Conservation (phyloP, 2,329 filamentous ascomycete species). For the Pseudogymnoascus sp. region DNA sequence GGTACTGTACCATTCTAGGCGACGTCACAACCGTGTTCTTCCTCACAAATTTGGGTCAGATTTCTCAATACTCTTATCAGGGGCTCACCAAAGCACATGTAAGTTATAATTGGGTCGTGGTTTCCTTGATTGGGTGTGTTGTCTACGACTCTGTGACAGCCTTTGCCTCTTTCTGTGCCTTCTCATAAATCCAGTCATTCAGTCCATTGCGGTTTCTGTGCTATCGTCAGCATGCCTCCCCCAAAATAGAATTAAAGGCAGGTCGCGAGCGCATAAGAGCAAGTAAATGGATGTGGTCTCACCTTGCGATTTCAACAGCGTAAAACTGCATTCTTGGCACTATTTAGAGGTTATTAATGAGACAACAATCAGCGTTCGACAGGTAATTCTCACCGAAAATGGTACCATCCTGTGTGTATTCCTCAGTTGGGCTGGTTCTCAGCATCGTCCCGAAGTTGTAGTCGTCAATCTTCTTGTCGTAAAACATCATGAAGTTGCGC, state of each 20-base stretch:
- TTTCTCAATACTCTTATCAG: background rate
- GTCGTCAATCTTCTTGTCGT: conserved; percentile 92
- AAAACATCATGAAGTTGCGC: conserved; percentile 88
- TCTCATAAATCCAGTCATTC: conserved; percentile 96
- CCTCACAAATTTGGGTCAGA: background rate
- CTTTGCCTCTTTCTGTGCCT: conserved; percentile 46
- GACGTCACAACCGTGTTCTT: background rate
- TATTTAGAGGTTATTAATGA: conserved; percentile 20
- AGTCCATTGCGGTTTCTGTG: conserved; percentile 71
- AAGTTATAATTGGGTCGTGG: background rate
- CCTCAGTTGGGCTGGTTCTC: conserved; percentile 64
- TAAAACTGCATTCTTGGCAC: conserved; percentile 72
- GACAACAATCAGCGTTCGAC: background rate
- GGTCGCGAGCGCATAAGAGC: background rate
- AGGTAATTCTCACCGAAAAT: conserved; percentile 69
- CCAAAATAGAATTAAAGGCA: background rate
- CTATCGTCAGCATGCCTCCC: conserved; percentile 1
- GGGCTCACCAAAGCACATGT: background rate
- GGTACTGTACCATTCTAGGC: background rate
- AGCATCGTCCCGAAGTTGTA: conserved; percentile 98
- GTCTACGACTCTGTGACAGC: conserved; percentile 13
- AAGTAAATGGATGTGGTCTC: conserved; percentile 23
- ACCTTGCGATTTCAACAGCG: conserved; percentile 67
- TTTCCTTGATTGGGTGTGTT: background rate
- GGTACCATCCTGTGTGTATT: conserved; percentile 82